Base-by-base conservation (phyloP, 2,329 filamentous ascomycete species). In the Thelonectria olida region DNA sequence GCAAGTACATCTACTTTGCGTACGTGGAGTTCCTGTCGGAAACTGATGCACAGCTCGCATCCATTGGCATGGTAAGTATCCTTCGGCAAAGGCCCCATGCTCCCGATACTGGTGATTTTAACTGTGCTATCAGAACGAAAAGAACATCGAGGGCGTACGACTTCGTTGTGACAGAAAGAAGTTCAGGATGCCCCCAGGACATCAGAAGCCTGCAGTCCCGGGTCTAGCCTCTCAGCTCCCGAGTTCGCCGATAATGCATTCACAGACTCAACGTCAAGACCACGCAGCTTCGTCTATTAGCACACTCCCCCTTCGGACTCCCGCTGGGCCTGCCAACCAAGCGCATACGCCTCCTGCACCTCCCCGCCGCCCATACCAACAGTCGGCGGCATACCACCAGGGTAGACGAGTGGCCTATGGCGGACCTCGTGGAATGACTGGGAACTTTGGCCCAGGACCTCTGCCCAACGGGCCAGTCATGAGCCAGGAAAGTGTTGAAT, bases 1-100 rank as follows among this genome's bases (percentile, higher is more conserved):
- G 73, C 44, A n/a, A 50, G 57, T 13, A 59, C 58, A 69, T 63
- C 19, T 70, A 69, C 10, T 78, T 74, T 55, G n/a, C n/a, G n/a
- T n/a, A n/a, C n/a, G n/a, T n/a, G n/a, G n/a, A n/a, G n/a, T n/a
- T n/a, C n/a, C n/a, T n/a, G n/a, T n/a, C n/a, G n/a, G n/a, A n/a
- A n/a, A n/a, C n/a, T n/a, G n/a, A n/a, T n/a, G n/a, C n/a, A n/a
- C n/a, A n/a, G n/a, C n/a, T n/a, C n/a, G n/a, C n/a, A n/a, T n/a
- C n/a, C n/a, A n/a, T n/a, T n/a, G n/a, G n/a, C n/a, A n/a, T n/a
- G n/a, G n/a, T n/a, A n/a, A n/a, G n/a, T n/a, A n/a, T n/a, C n/a
- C n/a, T n/a, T n/a, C n/a, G n/a, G n/a, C n/a, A n/a, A n/a, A n/a
- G n/a, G n/a, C n/a, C n/a, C n/a, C n/a, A n/a, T n/a, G n/a, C n/a